Percentiles rank a stretch among this genome's conserved stretches.
Evolutionary conservation across 306 rosid species (phyloP).

Genomic region (Dalbergia cochinchinensis): DNA sequence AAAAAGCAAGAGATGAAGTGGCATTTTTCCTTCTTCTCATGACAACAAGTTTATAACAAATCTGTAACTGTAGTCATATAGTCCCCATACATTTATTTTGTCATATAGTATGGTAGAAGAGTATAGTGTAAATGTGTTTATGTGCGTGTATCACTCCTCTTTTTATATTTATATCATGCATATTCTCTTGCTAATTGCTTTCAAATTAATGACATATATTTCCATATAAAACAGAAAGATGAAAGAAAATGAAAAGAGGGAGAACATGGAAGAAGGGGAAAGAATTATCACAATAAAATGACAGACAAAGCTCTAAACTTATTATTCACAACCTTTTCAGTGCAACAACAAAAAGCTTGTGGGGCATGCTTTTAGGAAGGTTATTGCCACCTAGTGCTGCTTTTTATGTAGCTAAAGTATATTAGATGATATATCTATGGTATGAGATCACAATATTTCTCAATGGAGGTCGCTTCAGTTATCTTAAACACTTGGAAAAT

Average conservation of each 20-base stretch:
- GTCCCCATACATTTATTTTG: too few relatives aligned
- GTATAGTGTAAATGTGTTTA: too few relatives aligned
- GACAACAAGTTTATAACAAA: too few relatives aligned
- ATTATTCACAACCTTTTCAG: conserved; percentile 52
- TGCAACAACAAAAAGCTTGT: conserved; percentile 70
- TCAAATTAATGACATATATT: conserved; percentile 20
- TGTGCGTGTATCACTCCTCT: not conserved
- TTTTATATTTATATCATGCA: not conserved
- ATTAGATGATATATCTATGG: conserved; percentile 4
- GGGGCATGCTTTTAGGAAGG: conserved; percentile 93
- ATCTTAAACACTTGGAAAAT: conserved; percentile 15
- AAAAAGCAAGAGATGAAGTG: too few relatives aligned
- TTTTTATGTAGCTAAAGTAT: conserved; percentile 88
- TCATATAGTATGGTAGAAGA: too few relatives aligned
- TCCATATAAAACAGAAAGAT: not conserved
- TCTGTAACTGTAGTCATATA: too few relatives aligned
- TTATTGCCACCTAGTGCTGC: conserved; percentile 83
- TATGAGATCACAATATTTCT: conserved; percentile 30
- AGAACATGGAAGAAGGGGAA: not conserved
- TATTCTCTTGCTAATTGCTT: conserved; percentile 34
- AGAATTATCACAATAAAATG: conserved; percentile 10
- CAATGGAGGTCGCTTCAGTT: conserved; percentile 14
- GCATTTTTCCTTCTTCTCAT: too few relatives aligned
- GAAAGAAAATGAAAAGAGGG: conserved; percentile 14
- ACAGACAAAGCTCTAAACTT: conserved; percentile 42